A percentile compares a stretch with the other conserved stretches of the same genome.
These are phyloP conservation scores for Articulospora tetracladia DNA, from an alignment of 495 filamentous ascomycete genomes.

Conservation along the genomic window DNA sequence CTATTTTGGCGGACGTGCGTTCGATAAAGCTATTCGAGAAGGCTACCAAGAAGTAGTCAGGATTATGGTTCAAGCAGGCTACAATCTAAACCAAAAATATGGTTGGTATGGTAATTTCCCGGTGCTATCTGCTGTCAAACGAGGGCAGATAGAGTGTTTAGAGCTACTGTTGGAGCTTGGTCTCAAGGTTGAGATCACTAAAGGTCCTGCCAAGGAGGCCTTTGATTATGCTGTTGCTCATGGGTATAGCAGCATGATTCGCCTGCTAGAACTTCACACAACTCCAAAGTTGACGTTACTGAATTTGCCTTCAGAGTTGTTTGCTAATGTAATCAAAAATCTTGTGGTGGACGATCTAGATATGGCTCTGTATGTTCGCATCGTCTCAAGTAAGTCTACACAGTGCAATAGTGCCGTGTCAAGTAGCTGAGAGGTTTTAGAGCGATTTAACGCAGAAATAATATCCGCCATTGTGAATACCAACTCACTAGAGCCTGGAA, in stretches of 20 bases:
- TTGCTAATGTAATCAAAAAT: not conserved
- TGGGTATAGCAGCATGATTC: not conserved
- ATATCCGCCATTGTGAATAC: not conserved
- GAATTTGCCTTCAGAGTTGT: not conserved
- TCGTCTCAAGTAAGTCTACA: not conserved
- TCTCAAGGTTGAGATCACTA: not conserved
- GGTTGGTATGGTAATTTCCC: not conserved
- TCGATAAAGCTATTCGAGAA: not conserved
- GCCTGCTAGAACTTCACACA: not conserved
- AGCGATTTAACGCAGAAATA: not conserved
- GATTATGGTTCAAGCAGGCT: not conserved
- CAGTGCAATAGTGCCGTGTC: not conserved
- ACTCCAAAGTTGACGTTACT: not conserved
- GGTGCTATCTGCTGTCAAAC: not conserved
- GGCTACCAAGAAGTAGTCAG: not conserved
- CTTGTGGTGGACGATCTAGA: not conserved
- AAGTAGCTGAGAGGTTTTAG: not conserved
- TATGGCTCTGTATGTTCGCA: not conserved
- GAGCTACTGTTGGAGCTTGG: not conserved
- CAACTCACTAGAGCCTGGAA: not conserved
- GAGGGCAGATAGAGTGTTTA: not conserved
- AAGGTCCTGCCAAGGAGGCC: not conserved
- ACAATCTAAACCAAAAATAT: not conserved
- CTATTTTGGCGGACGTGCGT: too few species aligned
- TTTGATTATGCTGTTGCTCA: not conserved